These are phyloP conservation scores for Monascus purpureus DNA, from an alignment of 495 filamentous ascomycete species.

Conservation along the genomic window DNA sequence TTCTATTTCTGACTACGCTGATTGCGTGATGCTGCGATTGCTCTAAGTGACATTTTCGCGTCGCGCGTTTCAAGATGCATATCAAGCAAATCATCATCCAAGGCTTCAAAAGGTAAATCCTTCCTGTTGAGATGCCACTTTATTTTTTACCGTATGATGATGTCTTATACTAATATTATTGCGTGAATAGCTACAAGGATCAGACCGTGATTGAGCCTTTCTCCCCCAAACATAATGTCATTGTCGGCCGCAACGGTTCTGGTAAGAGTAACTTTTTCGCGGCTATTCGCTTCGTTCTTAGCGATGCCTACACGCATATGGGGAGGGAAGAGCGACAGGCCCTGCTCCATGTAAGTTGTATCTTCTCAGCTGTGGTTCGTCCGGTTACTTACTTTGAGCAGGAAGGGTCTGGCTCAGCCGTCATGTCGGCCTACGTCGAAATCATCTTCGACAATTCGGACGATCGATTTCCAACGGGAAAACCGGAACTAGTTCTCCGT, in stretches of 20 bases:
- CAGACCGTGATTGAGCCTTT: constrained; percentile 98
- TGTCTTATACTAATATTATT: not conserved
- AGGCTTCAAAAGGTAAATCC: constrained; percentile 87
- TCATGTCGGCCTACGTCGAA: constrained; percentile 98
- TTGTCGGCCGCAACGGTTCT: constrained; percentile 96
- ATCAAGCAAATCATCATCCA: constrained; percentile 99
- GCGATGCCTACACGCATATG: constrained; percentile 95
- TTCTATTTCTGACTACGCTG: constrained; percentile 6
- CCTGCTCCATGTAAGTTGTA: constrained; percentile 57
- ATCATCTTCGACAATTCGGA: constrained; percentile 98
- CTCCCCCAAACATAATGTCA: constrained; percentile 95
- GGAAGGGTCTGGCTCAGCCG: constrained; percentile 92
- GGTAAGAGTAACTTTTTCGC: constrained; percentile 99
- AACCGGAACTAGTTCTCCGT: constrained; percentile 75
- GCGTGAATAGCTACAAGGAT: constrained; percentile 74
- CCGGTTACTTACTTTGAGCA: constrained; percentile 18
- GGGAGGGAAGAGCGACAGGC: constrained; percentile 90
- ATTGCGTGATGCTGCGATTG: constrained; percentile 25
- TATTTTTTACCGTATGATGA: not conserved
- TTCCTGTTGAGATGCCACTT: not conserved
- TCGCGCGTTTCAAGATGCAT: constrained; percentile 55
- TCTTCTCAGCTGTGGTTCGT: not conserved
- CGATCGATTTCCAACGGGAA: constrained; percentile 89
- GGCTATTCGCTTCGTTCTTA: constrained; percentile 94
- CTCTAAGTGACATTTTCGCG: constrained; percentile 15